Percentiles rank a stretch among this genome's conserved stretches.
Evolutionary conservation across 306 rosid genomes (phyloP).

Genomic region (Lathyrus sativus): DNA sequence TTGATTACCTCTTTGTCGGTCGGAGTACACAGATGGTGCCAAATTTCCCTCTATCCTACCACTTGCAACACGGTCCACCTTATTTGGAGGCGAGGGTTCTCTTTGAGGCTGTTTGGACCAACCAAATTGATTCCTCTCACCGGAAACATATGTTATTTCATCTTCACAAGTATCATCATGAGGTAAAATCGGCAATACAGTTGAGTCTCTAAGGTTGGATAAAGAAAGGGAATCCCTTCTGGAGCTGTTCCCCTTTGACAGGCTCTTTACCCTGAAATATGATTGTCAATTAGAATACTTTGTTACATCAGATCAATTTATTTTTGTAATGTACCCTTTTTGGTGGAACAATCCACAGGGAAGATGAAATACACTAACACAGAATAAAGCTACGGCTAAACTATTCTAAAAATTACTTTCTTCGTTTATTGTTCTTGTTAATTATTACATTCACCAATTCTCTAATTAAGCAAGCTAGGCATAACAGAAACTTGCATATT

Average conservation of each 20-base stretch:
- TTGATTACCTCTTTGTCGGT: slow-evolving; percentile 55
- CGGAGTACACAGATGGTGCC: slow-evolving; percentile 51
- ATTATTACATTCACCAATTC: too few relatives aligned
- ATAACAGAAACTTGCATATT: too few relatives aligned
- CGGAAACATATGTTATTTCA: slow-evolving; percentile 49
- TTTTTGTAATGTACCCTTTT: too few relatives aligned
- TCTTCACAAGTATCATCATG: slow-evolving; percentile 52
- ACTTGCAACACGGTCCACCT: slow-evolving; percentile 59
- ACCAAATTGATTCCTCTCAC: slow-evolving; percentile 65
- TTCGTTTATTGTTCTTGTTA: too few relatives aligned
- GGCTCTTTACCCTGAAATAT: slow-evolving; percentile 67
- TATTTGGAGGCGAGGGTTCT: slow-evolving; percentile 65
- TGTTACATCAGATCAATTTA: too few relatives aligned
- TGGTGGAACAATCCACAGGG: too few relatives aligned
- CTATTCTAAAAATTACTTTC: too few relatives aligned
- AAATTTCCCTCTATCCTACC: slow-evolving; percentile 62
- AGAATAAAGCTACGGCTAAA: too few relatives aligned
- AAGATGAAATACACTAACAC: too few relatives aligned
- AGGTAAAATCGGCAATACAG: slow-evolving; percentile 51
- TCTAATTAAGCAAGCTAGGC: too few relatives aligned
- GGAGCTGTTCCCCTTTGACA: slow-evolving; percentile 69
- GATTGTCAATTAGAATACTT: slow-evolving; percentile 23
- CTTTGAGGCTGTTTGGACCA: slow-evolving; percentile 75
- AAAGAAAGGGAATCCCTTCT: slow-evolving; percentile 65
- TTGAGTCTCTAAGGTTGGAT: slow-evolving; percentile 62